Evolutionary conservation across 2,329 filamentous ascomycete species (phyloP).

Genomic region (Lecanosticta acicola): DNA sequence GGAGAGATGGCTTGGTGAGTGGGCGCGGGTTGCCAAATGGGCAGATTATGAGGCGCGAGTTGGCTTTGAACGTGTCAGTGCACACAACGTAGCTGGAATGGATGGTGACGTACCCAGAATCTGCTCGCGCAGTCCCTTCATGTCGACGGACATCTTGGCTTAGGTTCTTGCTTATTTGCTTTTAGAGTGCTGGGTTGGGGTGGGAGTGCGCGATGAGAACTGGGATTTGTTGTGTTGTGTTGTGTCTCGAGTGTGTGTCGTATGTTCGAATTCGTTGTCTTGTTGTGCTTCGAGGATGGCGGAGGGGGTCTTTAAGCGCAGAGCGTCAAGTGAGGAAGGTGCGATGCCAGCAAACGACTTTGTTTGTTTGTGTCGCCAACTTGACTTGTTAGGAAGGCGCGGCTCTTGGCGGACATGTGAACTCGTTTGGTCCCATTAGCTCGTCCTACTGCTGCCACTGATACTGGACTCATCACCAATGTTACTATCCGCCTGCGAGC

Average conservation of each 20-base stretch:
- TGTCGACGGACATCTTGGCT: slow-evolving; percentile 10
- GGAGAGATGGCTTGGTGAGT: slow-evolving; percentile 1
- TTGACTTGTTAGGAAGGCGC: neutral
- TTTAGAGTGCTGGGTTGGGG: neutral
- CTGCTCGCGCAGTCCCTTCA: slow-evolving; percentile 17
- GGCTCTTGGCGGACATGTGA: neutral
- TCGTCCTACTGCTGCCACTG: no score
- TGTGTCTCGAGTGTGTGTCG: no score
- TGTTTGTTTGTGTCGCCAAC: neutral
- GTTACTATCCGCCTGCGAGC: no score
- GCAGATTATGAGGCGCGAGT: slow-evolving; percentile 20
- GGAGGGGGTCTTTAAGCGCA: no score
- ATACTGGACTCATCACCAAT: no score
- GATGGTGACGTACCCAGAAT: slow-evolving; percentile 14
- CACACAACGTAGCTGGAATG: neutral
- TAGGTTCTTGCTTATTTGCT: neutral
- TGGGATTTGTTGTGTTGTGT: no score
- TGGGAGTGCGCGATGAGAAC: no score
- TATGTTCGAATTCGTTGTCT: no score
- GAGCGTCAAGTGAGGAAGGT: neutral
- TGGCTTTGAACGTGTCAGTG: slow-evolving; percentile 12
- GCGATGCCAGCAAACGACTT: neutral
- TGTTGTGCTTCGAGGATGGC: no score
- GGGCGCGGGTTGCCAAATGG: slow-evolving; percentile 4
- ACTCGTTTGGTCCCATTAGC: neutral